Conservation (phyloP, 441 rosid genomes). For the Oxalis stricta region DNA sequence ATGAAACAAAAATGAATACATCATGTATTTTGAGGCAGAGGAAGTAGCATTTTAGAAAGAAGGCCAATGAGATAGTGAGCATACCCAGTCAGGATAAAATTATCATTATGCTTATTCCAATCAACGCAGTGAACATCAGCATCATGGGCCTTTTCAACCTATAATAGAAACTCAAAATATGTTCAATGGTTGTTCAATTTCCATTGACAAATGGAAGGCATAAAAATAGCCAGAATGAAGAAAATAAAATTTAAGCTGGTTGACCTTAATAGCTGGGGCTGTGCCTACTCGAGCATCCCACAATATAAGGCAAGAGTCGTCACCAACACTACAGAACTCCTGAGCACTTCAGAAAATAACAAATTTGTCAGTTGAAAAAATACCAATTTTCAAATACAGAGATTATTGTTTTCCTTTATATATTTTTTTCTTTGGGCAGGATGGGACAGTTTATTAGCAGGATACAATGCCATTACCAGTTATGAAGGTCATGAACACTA, state of each 20-base stretch:
- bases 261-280: conserved; percentile 72
- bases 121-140: conserved; percentile 98
- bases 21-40: not conserved
- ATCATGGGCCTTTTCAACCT: conserved; percentile 94
- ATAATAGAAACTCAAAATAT: conserved; percentile 1
- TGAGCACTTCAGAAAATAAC: conserved; percentile 47
- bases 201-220: not conserved
- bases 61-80: conserved; percentile 7
- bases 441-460: too few relatives aligned
- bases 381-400: too few relatives aligned
- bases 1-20: too few relatives aligned
- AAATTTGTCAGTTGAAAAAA: conserved; percentile 16
- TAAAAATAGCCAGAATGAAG: conserved; percentile 2
- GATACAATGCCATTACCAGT: not conserved
- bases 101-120: conserved; percentile 85
- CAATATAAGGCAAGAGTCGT: conserved; percentile 97
- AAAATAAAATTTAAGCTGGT: not conserved
- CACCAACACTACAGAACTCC: conserved; percentile 98
- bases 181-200: too few relatives aligned
- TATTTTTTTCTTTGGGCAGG: too few relatives aligned
- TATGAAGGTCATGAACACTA: not conserved
- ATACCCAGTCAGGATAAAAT: conserved; percentile 89
- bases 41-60: not conserved
- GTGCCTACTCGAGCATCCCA: conserved; percentile 94
- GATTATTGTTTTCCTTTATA: too few relatives aligned